Base-by-base conservation (phyloP, 495 filamentous ascomycete genomes). In the Penicillium argentinense region DNA sequence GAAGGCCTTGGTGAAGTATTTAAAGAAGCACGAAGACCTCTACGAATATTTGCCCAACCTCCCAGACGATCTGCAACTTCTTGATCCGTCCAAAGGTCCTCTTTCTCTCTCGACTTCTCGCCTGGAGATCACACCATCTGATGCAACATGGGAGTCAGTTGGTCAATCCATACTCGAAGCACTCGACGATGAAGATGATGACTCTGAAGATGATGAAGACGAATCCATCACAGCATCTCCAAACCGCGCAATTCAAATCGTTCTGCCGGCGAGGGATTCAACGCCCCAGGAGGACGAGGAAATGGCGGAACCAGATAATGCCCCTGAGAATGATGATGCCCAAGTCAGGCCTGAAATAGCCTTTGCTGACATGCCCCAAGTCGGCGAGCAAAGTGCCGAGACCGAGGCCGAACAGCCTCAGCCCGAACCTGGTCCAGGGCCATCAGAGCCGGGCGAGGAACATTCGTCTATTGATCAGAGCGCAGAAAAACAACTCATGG, bases 41-140 rank as follows among this genome's bases (percentile, higher is more conserved):
- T 87, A 87, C 52, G 82, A 88, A 2, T 95, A 86, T 57, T 75
- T 95, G 0, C 88, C 87, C 4, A 60, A 81, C 19, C 71, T 77
- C 7, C 60, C 68, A 37, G 39, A 45, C 14, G 55, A 55, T 44
- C 36, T 76, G 34, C 62, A 77, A 7, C 53, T 64, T 32, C 56
- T 64, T 2, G 50, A 53, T 44, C 36, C 60, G 3, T 42, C 56
- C 11, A 66, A 51, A 28, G 57, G 47, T 5, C 53, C 67, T 14
- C 64, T 73, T 43, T 47, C 60, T 1, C 27, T 65, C 3, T 59
- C 51, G 8, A 48, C 60, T n/a, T 59, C 58, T 19, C 57, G 56
- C 13, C 57, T 62, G 47, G 62, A 66, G 24, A 54, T 76, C 9
- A 61, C 41, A 18, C 54, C 67, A n/a, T 37, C 54, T 23, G 50